Evolutionary conservation across 768 basidiomycete genomes (phyloP), one percentile per base, ranked within the genome.

Genomic region (Cystofilobasidium ferigula): DNA sequence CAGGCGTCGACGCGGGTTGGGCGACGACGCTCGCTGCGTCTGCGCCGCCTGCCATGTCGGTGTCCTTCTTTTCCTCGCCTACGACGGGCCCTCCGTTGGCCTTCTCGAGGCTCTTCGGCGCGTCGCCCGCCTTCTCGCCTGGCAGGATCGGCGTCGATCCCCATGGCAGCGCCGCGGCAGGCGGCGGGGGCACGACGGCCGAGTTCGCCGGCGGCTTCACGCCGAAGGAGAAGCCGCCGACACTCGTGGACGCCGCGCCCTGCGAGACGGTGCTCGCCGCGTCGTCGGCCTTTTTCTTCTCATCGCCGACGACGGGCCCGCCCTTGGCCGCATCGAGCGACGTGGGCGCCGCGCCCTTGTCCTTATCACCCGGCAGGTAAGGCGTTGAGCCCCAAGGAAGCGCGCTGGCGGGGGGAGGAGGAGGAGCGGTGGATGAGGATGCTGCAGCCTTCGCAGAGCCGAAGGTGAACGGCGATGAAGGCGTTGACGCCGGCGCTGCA

Each of bases 381-480:
- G 59, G 56, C 10, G 60, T 59, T 2, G 57, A 51, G 10, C 63
- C 57, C 63, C 57, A 67, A 3, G 65, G 59, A 0, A 54, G 24
- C 5, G 47, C 54, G 2, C 16, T 22, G 10, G 60, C 36, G 24
- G 53, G 40, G 7, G 66, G 61, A 43, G 56, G n/a, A 18, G 67
- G 57, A 0, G 67, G 54, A 12, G 43, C 45, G 12, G 61, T 20
- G n/a, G 45, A 28, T n/a, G 57, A 61, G 0, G 64, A 61, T 2
- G 57, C 22, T 26, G 64, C 36, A 24, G 45, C 38, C 28, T 47
- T 47, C 14, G 42, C 43, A 35, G 42, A n/a, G 34, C 48, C 51
- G 51, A 59, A 54, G 36, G 42, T 60, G 57, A 59, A 59, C 24
- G 51, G 59, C 13, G 63, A 57, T 3, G 63, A 28, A 8, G 63